Evolutionary conservation across 805 yeast species (phyloP).

Genomic region (Brettanomyces anomalus): DNA sequence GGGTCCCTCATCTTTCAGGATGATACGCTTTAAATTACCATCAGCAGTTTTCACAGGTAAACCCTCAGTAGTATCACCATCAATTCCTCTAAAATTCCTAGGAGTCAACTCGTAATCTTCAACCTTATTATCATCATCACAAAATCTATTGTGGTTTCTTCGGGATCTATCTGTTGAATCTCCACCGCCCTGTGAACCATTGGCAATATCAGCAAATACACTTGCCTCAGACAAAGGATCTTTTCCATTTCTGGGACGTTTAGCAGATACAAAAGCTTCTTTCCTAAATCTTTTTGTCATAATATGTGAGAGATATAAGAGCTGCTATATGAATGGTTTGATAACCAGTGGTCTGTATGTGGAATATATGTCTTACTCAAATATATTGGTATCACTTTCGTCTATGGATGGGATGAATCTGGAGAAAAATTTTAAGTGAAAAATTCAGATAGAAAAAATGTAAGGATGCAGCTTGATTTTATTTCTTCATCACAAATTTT

Average conservation of each 20-base stretch:
- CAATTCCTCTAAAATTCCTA: conserved; percentile 38
- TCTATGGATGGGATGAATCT: conserved; percentile 16
- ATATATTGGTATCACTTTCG: no score
- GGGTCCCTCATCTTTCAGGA: conserved; percentile 24
- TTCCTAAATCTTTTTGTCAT: conserved; percentile 32
- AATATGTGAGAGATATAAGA: no score
- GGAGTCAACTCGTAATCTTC: conserved; percentile 74
- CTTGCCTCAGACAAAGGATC: conserved; percentile 26
- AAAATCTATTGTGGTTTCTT: conserved; percentile 4
- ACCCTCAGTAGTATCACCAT: conserved; percentile 46
- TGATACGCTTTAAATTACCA: conserved; percentile 66
- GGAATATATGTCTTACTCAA: no score
- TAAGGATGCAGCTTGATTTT: no score
- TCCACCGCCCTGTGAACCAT: conserved; percentile 10
- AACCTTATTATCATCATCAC: conserved; percentile 41
- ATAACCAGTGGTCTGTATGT: no score
- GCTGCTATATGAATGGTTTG: no score
- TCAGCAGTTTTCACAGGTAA: conserved; percentile 70
- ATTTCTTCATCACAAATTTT: no score
- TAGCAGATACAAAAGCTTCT: conserved; percentile 24
- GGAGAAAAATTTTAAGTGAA: conserved; percentile 24
- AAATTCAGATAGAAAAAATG: background rate
- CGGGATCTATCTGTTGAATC: background rate
- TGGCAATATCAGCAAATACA: background rate
- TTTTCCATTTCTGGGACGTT: conserved; percentile 33